Percentiles rank a stretch among this genome's conserved stretches.
Evolutionary conservation across 108 stramenopile species (phyloP).

Genomic region (Fragilaria radians): DNA sequence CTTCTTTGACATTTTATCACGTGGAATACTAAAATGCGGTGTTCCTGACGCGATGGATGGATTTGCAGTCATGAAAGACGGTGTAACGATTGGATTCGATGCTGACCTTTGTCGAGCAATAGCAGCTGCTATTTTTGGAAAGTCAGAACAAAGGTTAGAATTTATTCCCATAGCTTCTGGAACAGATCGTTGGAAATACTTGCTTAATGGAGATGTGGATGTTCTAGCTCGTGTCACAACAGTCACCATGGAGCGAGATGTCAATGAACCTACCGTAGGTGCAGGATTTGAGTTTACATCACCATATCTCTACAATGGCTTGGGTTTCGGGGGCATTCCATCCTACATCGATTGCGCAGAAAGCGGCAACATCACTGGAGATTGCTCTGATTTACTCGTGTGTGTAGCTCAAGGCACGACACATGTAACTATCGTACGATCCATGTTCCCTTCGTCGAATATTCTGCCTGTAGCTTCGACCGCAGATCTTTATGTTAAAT

Average conservation of each 20-base stretch:
- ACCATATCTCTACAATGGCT: conserved; percentile 37
- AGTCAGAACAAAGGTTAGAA: not conserved
- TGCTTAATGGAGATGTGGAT: conserved; percentile 2
- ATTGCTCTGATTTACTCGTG: conserved; percentile 11
- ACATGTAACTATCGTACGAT: conserved; percentile 2
- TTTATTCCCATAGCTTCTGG: not conserved
- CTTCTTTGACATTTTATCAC: not conserved
- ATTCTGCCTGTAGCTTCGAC: not conserved
- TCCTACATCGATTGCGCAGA: conserved; percentile 31
- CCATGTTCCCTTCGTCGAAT: not conserved
- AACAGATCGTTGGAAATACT: not conserved
- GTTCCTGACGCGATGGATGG: conserved; percentile 6
- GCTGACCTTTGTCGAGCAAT: conserved; percentile 15
- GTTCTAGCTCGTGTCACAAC: conserved; percentile 13
- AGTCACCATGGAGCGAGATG: conserved; percentile 27
- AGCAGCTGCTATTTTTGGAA: conserved; percentile 17
- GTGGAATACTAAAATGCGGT: conserved; percentile 12
- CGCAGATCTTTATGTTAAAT: not conserved
- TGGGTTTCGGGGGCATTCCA: conserved; percentile 21
- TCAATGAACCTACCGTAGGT: not conserved
- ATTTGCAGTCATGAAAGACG: conserved; percentile 10
- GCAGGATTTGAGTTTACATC: conserved; percentile 24
- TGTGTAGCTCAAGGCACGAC: conserved; percentile 11
- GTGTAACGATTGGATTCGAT: conserved; percentile 8
- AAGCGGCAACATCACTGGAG: conserved; percentile 9